These are phyloP conservation scores for Brettanomyces sp. DNA, from an alignment of 805 yeast species.

Conservation along the genomic window DNA sequence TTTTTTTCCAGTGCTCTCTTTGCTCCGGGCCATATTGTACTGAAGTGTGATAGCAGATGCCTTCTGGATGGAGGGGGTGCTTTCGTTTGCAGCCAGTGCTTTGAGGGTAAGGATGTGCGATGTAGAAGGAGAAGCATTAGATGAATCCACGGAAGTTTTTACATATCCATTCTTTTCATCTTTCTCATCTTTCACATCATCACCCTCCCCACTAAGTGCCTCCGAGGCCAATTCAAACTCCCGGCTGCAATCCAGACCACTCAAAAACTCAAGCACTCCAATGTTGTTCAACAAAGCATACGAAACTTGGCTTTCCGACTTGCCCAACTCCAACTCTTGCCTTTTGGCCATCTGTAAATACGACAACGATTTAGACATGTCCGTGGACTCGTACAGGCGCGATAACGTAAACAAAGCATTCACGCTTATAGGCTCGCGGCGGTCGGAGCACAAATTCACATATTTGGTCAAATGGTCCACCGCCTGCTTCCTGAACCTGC, in stretches of 20 bases:
- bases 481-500: constrained; percentile 37
- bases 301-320: constrained; percentile 36
- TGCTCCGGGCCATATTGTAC: constrained; percentile 72
- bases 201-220: constrained; percentile 28
- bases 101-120: no score
- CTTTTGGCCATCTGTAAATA: constrained; percentile 38
- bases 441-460: constrained; percentile 48
- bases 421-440: constrained; percentile 47
- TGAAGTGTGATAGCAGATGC: constrained; percentile 35
- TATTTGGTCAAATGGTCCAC: constrained; percentile 62
- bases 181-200: constrained; percentile 13
- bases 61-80: not conserved
- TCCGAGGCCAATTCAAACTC: constrained; percentile 32
- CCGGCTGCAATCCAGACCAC: constrained; percentile 35
- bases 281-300: constrained; percentile 67
- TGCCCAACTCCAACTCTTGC: constrained; percentile 33
- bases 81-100: no score
- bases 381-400: constrained; percentile 57
- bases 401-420: constrained; percentile 66
- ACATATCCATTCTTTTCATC: constrained; percentile 10
- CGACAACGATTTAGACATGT: constrained; percentile 56
- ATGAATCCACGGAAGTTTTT: not conserved
- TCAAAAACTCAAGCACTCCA: constrained; percentile 72
- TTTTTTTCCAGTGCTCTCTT: constrained; percentile 23
- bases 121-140: no score